Percentiles rank a stretch among this genome's conserved stretches.
Evolutionary conservation across 1,284 basidiomycete genomes (phyloP).

Genomic region (Schizophyllum commune): DNA sequence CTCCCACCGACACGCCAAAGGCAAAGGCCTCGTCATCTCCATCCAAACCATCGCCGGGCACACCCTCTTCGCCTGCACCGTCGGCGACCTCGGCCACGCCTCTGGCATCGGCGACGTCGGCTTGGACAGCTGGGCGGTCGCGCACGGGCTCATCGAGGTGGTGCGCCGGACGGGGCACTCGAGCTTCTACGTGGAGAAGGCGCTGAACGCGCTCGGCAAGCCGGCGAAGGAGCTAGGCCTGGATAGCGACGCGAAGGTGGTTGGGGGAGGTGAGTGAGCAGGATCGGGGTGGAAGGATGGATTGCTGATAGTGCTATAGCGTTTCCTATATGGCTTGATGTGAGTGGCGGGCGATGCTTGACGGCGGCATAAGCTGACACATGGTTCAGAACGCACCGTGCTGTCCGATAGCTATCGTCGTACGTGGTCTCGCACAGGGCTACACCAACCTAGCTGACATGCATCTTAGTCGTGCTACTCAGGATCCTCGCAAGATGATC

Average conservation of each 20-base stretch:
- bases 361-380: conserved; percentile 7
- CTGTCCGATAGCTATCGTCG: conserved; percentile 73
- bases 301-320: conserved; percentile 33
- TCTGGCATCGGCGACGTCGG: conserved; percentile 67
- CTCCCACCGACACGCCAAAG: conserved; percentile 62
- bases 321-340: conserved; percentile 79
- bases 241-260: conserved; percentile 52
- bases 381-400: conserved; percentile 62
- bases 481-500: conserved; percentile 75
- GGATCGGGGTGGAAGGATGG: not conserved
- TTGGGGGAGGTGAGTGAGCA: conserved; percentile 60
- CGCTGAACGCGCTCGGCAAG: conserved; percentile 75
- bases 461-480: conserved; percentile 58
- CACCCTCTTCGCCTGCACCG: conserved; percentile 71
- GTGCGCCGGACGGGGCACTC: conserved; percentile 76
- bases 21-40: conserved; percentile 71
- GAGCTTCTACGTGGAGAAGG: conserved; percentile 76
- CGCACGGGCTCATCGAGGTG: conserved; percentile 73
- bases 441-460: not conserved
- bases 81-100: conserved; percentile 62
- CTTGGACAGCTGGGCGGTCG: conserved; percentile 67
- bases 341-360: conserved; percentile 20
- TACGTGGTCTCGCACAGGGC: not conserved
- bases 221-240: conserved; percentile 62
- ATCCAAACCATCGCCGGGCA: conserved; percentile 74